A percentile compares a stretch with the other conserved stretches of the same genome.
These are phyloP conservation scores for Botrytis fragariae DNA, from an alignment of 2,329 filamentous ascomycete species.

Conservation along the genomic window DNA sequence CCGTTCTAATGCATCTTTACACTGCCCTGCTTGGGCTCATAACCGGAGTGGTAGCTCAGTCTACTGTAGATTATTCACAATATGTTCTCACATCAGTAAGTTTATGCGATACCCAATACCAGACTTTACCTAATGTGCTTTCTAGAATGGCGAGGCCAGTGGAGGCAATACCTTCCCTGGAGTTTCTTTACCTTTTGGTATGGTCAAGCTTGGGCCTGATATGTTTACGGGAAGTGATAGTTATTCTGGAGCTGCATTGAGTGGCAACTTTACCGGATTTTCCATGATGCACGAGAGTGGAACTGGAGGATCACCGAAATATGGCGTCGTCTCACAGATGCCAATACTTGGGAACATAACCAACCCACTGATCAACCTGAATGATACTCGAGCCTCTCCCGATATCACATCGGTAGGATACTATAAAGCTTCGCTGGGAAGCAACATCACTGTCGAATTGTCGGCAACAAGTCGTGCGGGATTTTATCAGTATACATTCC, in stretches of 20 bases:
- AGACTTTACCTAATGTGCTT: neutral
- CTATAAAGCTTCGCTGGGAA: conserved; percentile 55
- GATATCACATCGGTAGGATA: conserved; percentile 58
- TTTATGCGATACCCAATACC: neutral
- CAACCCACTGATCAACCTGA: conserved; percentile 55
- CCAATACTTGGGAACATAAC: conserved; percentile 49
- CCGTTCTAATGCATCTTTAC: conserved; percentile 9
- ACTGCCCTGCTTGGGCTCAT: conserved; percentile 9
- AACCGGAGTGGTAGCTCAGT: neutral
- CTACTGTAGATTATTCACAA: conserved; percentile 17
- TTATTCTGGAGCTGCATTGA: conserved; percentile 51
- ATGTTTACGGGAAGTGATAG: conserved; percentile 45
- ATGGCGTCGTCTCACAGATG: conserved; percentile 61
- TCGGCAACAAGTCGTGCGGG: conserved; percentile 55
- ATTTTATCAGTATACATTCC: conserved; percentile 59
- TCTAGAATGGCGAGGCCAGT: conserved; percentile 14
- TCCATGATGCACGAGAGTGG: conserved; percentile 64
- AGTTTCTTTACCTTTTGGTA: conserved; percentile 24
- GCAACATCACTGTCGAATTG: conserved; percentile 56
- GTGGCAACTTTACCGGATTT: conserved; percentile 56
- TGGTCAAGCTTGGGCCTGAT: conserved; percentile 26
- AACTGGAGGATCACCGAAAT: conserved; percentile 67
- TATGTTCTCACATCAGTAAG: conserved; percentile 21
- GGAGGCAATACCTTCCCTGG: conserved; percentile 26
- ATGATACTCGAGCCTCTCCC: conserved; percentile 49